Evolutionary conservation across 2,329 filamentous ascomycete species (phyloP).

Genomic region (Colletotrichum falcatum): DNA sequence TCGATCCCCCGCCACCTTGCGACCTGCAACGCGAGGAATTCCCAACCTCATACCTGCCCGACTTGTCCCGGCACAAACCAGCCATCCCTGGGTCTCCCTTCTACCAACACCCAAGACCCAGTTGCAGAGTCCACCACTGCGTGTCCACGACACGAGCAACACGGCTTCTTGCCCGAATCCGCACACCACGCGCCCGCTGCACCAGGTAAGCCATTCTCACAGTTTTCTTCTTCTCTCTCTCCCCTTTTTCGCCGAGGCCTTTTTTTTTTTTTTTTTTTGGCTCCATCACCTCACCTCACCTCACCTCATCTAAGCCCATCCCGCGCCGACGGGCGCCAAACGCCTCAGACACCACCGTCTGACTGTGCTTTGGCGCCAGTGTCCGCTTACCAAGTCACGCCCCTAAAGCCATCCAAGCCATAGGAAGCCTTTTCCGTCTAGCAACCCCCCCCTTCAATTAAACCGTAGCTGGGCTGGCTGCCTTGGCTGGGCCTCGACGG

Average conservation of each 20-base stretch:
- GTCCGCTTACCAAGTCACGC: constrained; percentile 29
- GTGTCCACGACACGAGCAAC: neutral
- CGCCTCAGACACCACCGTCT: neutral
- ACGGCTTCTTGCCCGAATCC: constrained; percentile 12
- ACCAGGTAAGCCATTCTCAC: constrained; percentile 23
- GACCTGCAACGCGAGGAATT: constrained; percentile 19
- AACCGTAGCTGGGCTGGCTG: constrained; percentile 5
- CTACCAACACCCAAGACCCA: constrained; percentile 16
- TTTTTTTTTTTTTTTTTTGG: neutral
- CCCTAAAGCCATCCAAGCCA: constrained; percentile 25
- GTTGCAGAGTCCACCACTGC: neutral
- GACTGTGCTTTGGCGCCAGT: constrained; percentile 22
- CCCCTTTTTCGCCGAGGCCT: too few relatives aligned
- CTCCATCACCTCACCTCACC: constrained; percentile 9
- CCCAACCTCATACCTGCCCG: neutral
- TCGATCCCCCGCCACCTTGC: neutral
- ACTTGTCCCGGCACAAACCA: neutral
- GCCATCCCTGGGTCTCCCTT: neutral
- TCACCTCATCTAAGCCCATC: constrained; percentile 25
- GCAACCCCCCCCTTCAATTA: constrained; percentile 9
- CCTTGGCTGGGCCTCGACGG: constrained; percentile 27
- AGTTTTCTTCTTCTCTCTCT: neutral
- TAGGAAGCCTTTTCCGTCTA: constrained; percentile 9
- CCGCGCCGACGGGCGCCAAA: constrained; percentile 23
- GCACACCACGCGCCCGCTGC: too few relatives aligned